Evolutionary conservation across 2,329 filamentous ascomycete genomes (phyloP), one percentile per base, ranked within the genome.

Genomic region (Colletotrichum plurivorum): DNA sequence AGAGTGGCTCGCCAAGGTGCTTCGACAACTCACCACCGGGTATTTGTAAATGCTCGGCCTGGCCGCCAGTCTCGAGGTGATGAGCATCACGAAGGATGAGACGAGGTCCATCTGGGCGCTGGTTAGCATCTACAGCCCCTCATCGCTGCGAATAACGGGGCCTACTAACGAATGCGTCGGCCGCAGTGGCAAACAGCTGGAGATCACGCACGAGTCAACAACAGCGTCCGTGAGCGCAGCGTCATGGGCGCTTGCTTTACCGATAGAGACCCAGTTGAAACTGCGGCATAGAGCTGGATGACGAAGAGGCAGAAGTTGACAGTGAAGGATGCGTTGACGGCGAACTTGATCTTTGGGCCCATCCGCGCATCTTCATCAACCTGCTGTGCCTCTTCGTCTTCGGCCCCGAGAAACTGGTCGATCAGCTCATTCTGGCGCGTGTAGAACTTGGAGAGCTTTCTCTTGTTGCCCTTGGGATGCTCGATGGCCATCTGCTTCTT

Each of bases 1-100:
- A 48, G 13, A n/a, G 10, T 5, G 7, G 18, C 25, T 41, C 6
- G 54, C 45, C 46, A 62, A 48, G 43, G 43, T 5, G n/a, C 49
- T 15, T 16, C 62, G 39, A 67, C 59, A 61, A 78, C 81, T 72
- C 73, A 84, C 83, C 27, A 91, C 88, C 18, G 89, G 89, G 72
- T 88, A 91, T 75, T 89, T 89, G 78, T 89, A 88, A 7, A 89
- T 80, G 74, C 88, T 90, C 48, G 89, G 87, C 63, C 86, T 82
- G 22, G 83, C 83, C n/a, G 89, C 88, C 78, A 91, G 77, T 27
- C 83, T 84, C 5, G 88, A 89, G 0, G 89, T 91, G 68, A 87
- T 79, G 69, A 90, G 84, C 84, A 91, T 90, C 56, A 91, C 88
- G 49, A 86, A 83, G 1, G 89, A 91, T 39, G 88, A 90, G 12